Evolutionary conservation across 495 filamentous ascomycete species (phyloP).

Genomic region (Tuber brumale): DNA sequence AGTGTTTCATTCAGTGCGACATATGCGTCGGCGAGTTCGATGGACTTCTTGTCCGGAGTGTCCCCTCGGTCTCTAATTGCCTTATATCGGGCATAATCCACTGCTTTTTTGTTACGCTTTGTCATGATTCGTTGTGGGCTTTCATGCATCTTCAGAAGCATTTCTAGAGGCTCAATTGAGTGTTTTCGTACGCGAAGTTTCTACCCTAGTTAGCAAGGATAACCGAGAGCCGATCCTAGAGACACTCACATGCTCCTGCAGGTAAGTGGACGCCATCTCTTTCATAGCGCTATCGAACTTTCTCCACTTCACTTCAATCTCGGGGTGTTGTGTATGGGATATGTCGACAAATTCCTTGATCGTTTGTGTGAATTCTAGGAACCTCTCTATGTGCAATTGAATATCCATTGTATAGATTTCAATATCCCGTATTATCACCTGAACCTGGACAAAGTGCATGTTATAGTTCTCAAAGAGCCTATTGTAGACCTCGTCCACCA

Average conservation of each 20-base stretch:
- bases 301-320: constrained; percentile 87
- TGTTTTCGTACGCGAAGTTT: constrained; percentile 67
- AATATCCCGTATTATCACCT: constrained; percentile 83
- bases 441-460: constrained; percentile 72
- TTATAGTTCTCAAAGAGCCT: constrained; percentile 59
- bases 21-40: constrained; percentile 77
- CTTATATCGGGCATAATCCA: constrained; percentile 77
- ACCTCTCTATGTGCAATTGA: constrained; percentile 62
- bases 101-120: constrained; percentile 80
- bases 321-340: constrained; percentile 57
- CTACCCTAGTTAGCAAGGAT: constrained; percentile 45
- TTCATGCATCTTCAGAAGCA: constrained; percentile 69
- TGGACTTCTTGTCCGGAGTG: constrained; percentile 71
- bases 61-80: constrained; percentile 68
- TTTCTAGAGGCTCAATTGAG: constrained; percentile 80
- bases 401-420: constrained; percentile 74
- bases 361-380: constrained; percentile 45
- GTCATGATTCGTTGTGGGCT: constrained; percentile 79
- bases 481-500: constrained; percentile 74
- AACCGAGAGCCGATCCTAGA: neutral
- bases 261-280: constrained; percentile 67
- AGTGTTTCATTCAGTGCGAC: constrained; percentile 82
- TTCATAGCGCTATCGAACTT: constrained; percentile 72
- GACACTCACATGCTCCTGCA: constrained; percentile 77
- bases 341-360: constrained; percentile 51